These are phyloP conservation scores for Euclidium syriacum DNA, from an alignment of 345 rosid genomes.

Conservation along the genomic window DNA sequence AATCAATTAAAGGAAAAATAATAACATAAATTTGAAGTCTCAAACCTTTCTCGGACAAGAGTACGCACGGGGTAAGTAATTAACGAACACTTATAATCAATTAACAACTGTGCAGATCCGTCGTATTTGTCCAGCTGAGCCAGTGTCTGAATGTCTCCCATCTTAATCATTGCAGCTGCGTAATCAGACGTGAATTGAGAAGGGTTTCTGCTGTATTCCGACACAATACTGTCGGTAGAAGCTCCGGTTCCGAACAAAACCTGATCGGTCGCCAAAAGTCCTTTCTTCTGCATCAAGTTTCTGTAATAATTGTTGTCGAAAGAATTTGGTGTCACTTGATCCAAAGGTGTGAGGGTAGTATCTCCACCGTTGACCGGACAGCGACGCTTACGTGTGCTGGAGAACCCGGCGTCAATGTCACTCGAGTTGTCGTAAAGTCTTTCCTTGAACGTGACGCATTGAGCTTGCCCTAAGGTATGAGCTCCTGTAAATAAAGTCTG, in stretches of 20 bases:
- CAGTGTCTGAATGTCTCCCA: conserved; percentile 42
- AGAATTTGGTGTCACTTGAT: conserved; percentile 45
- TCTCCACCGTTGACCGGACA: conserved; percentile 34
- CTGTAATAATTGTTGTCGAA: conserved; percentile 55
- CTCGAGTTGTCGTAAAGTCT: conserved; percentile 44
- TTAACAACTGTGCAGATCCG: conserved; percentile 34
- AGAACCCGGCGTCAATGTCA: conserved; percentile 42
- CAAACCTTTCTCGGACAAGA: not conserved
- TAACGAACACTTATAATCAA: conserved; percentile 17
- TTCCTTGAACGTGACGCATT: conserved; percentile 37
- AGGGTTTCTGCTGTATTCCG: conserved; percentile 37
- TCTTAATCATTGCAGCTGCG: conserved; percentile 43
- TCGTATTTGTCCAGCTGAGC: conserved; percentile 36
- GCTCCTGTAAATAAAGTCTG: conserved; percentile 29
- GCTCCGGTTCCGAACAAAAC: conserved; percentile 42
- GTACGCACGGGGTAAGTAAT: too few relatives aligned
- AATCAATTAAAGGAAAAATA: conserved; percentile 7
- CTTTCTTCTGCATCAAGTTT: conserved; percentile 47
- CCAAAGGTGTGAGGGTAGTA: conserved; percentile 36
- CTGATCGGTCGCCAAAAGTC: conserved; percentile 49
- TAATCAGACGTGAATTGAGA: conserved; percentile 35
- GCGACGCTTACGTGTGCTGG: conserved; percentile 34
- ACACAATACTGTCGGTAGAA: conserved; percentile 39
- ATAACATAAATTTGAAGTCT: not conserved
- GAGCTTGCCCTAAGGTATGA: conserved; percentile 59